These are phyloP conservation scores for Abrus precatorius DNA, from an alignment of 306 rosid genomes.

Conservation along the genomic window DNA sequence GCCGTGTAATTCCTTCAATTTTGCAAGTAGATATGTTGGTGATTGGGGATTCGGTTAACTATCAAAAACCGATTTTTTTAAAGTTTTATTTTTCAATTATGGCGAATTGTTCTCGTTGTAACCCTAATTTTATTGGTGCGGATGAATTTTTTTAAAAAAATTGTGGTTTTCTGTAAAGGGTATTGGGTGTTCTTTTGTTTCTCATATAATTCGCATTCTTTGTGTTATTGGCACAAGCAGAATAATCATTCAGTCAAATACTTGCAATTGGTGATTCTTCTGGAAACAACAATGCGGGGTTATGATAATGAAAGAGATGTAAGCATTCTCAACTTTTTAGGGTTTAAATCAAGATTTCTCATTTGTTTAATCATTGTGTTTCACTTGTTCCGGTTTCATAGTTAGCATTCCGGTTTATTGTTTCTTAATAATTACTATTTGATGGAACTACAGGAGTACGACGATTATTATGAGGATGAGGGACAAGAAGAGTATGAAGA, in stretches of 20 bases:
- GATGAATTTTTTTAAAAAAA: neutral
- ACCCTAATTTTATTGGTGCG: neutral
- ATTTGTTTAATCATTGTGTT: neutral
- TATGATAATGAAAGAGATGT: constrained; percentile 59
- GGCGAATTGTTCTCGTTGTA: neutral
- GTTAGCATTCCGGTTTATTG: neutral
- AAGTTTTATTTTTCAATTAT: neutral
- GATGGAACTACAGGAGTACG: constrained; percentile 51
- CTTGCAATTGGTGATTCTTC: constrained; percentile 31
- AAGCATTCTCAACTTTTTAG: constrained; percentile 33
- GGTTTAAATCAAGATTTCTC: neutral
- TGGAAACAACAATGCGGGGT: constrained; percentile 60
- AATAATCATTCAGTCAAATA: constrained; percentile 10
- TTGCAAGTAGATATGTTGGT: neutral
- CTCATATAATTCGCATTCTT: neutral
- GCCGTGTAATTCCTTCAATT: neutral
- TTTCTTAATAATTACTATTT: neutral
- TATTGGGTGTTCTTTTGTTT: neutral
- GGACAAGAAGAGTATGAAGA: constrained; percentile 57
- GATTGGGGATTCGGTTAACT: neutral
- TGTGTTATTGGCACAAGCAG: constrained; percentile 20
- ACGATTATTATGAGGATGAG: constrained; percentile 62
- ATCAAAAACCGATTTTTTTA: neutral
- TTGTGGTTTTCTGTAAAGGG: neutral
- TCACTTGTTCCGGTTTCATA: neutral